Conservation (phyloP, 2,329 filamentous ascomycete genomes). For the Fusarium denticulatum region DNA sequence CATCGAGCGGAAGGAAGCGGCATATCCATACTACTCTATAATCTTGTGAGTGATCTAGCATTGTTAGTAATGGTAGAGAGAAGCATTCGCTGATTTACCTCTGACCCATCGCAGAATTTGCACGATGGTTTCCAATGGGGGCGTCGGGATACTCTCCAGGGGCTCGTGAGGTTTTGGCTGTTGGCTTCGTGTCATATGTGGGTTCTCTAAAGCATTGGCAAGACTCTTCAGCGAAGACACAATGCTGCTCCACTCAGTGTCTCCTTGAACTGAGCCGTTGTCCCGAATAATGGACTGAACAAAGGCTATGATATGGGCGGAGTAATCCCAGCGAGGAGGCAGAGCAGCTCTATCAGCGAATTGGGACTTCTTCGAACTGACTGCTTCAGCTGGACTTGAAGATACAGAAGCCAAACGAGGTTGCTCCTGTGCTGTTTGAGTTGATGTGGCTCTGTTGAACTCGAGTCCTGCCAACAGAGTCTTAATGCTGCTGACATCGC, state of each 20-base stretch:
- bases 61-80: not conserved
- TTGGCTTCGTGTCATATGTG: not conserved
- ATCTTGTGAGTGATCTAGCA: conserved; percentile 40
- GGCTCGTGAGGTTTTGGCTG: not conserved
- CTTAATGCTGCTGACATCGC: conserved; percentile 49
- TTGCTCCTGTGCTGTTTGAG: not conserved
- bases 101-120: conserved; percentile 47
- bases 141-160: conserved; percentile 32
- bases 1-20: conserved; percentile 46
- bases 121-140: conserved; percentile 43
- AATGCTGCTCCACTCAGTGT: not conserved
- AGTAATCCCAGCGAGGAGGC: conserved; percentile 45
- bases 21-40: conserved; percentile 46
- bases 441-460: not conserved
- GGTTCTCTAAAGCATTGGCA: not conserved
- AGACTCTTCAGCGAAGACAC: conserved; percentile 21
- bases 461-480: conserved; percentile 34
- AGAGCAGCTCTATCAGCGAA: no score
- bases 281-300: conserved; percentile 40
- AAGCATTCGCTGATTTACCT: conserved; percentile 22
- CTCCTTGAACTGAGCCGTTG: not conserved
- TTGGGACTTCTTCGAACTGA: fast-evolving
- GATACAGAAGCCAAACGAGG: not conserved
- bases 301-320: conserved; percentile 48
- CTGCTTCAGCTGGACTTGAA: fast-evolving